These are phyloP conservation scores for Paramecium bursaria DNA, from an alignment of 73 alveolate species.

Conservation along the genomic window DNA sequence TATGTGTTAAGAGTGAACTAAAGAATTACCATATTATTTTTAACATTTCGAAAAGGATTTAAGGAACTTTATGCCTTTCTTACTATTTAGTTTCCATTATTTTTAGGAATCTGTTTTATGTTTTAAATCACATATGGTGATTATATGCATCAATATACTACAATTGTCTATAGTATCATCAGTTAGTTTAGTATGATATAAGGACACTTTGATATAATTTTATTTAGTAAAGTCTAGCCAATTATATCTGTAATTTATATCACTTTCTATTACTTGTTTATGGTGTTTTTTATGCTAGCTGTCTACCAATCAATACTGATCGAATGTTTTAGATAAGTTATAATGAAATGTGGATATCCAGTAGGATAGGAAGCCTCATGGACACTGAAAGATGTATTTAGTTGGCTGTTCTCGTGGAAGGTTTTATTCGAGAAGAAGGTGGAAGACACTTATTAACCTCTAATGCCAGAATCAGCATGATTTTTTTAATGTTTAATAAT, in stretches of 20 bases:
- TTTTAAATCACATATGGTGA: slow-evolving; percentile 46
- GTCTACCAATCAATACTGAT: slow-evolving; percentile 17
- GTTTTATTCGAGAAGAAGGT: too few relatives aligned
- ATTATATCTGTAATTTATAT: slow-evolving; percentile 26
- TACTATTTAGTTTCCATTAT: slow-evolving; percentile 48
- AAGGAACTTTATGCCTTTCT: slow-evolving; percentile 40
- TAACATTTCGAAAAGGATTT: slow-evolving; percentile 37
- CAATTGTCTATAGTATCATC: slow-evolving; percentile 13
- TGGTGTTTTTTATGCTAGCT: slow-evolving; percentile 38
- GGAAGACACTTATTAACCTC: too few relatives aligned
- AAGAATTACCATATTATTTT: slow-evolving; percentile 31
- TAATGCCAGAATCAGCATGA: too few relatives aligned
- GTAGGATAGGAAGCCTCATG: not conserved
- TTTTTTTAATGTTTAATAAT: too few relatives aligned
- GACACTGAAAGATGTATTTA: slow-evolving; percentile 20
- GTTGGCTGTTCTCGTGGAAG: slow-evolving; percentile 59
- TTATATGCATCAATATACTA: slow-evolving; percentile 12
- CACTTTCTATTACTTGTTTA: slow-evolving; percentile 25
- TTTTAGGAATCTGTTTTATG: slow-evolving; percentile 22
- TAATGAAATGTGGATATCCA: slow-evolving; percentile 56
- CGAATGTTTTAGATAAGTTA: slow-evolving; percentile 48
- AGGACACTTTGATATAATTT: slow-evolving; percentile 16
- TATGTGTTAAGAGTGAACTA: slow-evolving; percentile 30
- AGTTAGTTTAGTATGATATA: slow-evolving; percentile 23
- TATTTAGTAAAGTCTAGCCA: slow-evolving; percentile 17